Evolutionary conservation across 495 filamentous ascomycete genomes (phyloP), one percentile per base, ranked within the genome.

Genomic region (Daldinia concentrica): DNA sequence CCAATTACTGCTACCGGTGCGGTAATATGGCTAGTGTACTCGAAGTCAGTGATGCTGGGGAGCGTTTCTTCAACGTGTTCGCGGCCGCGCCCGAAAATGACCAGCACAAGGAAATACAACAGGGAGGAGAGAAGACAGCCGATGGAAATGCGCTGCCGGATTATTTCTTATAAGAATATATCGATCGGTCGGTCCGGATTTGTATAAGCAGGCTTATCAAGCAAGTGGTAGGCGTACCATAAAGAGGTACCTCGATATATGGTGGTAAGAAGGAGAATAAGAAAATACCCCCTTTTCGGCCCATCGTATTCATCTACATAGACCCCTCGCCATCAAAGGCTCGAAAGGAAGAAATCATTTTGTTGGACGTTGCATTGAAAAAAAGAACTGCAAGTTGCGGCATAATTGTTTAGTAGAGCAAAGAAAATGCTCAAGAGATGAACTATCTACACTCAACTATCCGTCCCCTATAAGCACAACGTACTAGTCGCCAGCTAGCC

Each of bases 1-100:
- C 94, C 4, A 98, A 98, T 74, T 98, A 98, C 80, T 98, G 94
- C 81, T 97, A 97, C 78, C 85, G 94, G 17, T 99, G 95, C 79
- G 95, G 95, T 19, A 99, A 99, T 76, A 90, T 98, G 87, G 95
- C 95, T 9, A 97, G 93, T 80, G 95, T 99, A 30, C 84, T 99
- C 14, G 95, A 99, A 81, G 96, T 99, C 45, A 92, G 92, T 76
- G 93, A 97, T 78, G 88, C 89, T 12, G 95, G 95, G 15, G 93
- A 97, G 80, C 84, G 94, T 60, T 95, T 89, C 74, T 99, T 98
- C 81, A 99, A 99, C 78, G 93, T 98, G 12, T 99, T 99, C 78
- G 93, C 95, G 55, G 96, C 95, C 6, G 93, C 95, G 19, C 95
- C 95, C 15, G 96, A 98, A 80, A 98, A 99, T 71, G 95, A 97